A percentile compares a stretch with the other conserved stretches of the same genome.
Conservation (phyloP, 257 asterid species). For the Petunia secreta region DNA sequence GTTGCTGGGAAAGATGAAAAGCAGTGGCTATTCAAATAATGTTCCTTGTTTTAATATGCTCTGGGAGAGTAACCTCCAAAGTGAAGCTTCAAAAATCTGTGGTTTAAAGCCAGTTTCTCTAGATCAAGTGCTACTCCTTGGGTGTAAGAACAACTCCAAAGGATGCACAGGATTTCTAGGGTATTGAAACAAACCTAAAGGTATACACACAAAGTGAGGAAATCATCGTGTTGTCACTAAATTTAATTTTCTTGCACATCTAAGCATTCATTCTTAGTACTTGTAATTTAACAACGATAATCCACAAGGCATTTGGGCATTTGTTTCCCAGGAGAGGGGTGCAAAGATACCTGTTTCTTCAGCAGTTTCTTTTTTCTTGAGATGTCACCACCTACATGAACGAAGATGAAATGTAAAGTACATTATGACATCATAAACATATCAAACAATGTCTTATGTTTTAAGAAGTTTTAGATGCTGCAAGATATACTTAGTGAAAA, state of each 20-base stretch:
- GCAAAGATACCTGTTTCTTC: conserved; percentile 68
- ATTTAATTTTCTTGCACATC: neutral
- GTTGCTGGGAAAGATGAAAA: too few species aligned
- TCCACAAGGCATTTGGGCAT: neutral
- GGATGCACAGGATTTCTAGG: conserved; percentile 4
- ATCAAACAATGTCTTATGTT: neutral
- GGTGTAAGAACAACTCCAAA: neutral
- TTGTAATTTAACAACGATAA: neutral
- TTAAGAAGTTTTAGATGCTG: neutral
- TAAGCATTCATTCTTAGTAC: neutral
- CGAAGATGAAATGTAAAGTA: conserved; percentile 9
- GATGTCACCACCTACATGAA: conserved; percentile 85
- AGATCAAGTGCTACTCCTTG: neutral
- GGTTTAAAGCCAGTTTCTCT: too few species aligned
- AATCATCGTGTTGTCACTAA: neutral
- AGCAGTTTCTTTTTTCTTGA: conserved; percentile 93
- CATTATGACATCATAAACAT: conserved; percentile 13
- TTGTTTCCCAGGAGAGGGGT: neutral
- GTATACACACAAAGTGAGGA: neutral
- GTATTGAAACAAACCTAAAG: neutral
- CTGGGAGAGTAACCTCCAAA: too few species aligned
- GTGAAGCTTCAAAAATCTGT: too few species aligned
- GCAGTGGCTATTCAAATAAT: too few species aligned
- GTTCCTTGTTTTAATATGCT: too few species aligned
- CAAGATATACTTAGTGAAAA: neutral